These are phyloP conservation scores for Sonneratia alba DNA, from an alignment of 345 rosid species.

Conservation along the genomic window DNA sequence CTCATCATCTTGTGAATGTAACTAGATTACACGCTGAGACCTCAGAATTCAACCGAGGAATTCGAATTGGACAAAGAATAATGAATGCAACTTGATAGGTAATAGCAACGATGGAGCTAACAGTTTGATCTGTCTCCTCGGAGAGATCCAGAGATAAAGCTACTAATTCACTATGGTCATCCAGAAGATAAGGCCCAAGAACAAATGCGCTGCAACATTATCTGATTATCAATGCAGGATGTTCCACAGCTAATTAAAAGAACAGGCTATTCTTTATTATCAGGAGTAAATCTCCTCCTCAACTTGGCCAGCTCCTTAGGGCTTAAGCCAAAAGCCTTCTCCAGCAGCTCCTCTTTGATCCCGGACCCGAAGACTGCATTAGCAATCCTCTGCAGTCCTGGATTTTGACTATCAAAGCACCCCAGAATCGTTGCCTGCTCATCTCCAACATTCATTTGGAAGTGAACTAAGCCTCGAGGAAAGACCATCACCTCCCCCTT, in stretches of 20 bases:
- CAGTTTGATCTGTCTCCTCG: not conserved
- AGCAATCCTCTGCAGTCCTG: slow-evolving; percentile 56
- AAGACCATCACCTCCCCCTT: slow-evolving; percentile 86
- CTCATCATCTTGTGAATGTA: not conserved
- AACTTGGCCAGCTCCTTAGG: slow-evolving; percentile 43
- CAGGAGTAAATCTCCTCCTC: slow-evolving; percentile 51
- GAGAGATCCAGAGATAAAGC: not conserved
- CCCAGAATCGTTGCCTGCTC: slow-evolving; percentile 51
- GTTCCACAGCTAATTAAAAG: not conserved
- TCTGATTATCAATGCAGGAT: not conserved
- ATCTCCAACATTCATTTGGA: slow-evolving; percentile 81
- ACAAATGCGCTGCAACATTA: not conserved
- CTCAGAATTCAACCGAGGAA: too few relatives aligned
- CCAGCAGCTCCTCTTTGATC: slow-evolving; percentile 47
- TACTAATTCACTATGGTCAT: too few relatives aligned
- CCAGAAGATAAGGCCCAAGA: too few relatives aligned
- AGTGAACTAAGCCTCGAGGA: slow-evolving; percentile 68
- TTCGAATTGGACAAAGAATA: too few relatives aligned
- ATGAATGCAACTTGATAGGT: not conserved
- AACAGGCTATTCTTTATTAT: not conserved
- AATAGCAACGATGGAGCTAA: not conserved
- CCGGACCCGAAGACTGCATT: slow-evolving; percentile 68
- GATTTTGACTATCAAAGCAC: slow-evolving; percentile 68
- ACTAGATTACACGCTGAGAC: too few relatives aligned
- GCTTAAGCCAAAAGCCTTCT: slow-evolving; percentile 71